These are phyloP conservation scores for Penicillium sp. DNA, from an alignment of 2,329 filamentous ascomycete genomes.

Conservation along the genomic window DNA sequence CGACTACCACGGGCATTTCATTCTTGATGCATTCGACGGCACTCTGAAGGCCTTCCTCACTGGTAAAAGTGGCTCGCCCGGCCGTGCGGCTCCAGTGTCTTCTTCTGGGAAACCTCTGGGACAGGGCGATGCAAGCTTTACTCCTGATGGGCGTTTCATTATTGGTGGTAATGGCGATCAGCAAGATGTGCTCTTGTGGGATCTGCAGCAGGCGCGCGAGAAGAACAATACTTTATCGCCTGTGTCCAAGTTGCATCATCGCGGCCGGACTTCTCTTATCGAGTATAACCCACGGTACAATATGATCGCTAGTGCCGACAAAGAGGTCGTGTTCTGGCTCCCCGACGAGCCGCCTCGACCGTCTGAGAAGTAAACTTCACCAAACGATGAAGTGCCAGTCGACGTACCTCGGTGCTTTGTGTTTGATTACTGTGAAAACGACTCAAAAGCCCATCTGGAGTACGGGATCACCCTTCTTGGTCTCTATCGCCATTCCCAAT, in stretches of 20 bases:
- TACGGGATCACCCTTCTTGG: not conserved
- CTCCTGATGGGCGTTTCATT: slow-evolving; percentile 82
- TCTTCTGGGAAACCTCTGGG: slow-evolving; percentile 49
- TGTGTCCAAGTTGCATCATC: slow-evolving; percentile 35
- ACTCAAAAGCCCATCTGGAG: slow-evolving; percentile 1
- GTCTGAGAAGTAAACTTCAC: slow-evolving; percentile 28
- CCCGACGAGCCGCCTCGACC: slow-evolving; percentile 53
- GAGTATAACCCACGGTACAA: slow-evolving; percentile 90
- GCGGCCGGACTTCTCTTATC: slow-evolving; percentile 64
- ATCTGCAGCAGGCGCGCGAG: slow-evolving; percentile 56
- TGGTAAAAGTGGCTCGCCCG: slow-evolving; percentile 44
- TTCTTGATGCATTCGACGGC: slow-evolving; percentile 90
- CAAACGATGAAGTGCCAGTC: not conserved
- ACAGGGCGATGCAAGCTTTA: slow-evolving; percentile 78
- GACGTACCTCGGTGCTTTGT: not conserved
- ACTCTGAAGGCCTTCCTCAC: slow-evolving; percentile 66
- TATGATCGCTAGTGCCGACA: slow-evolving; percentile 82
- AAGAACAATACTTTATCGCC: slow-evolving; percentile 50
- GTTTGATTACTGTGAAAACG: slow-evolving; percentile 1
- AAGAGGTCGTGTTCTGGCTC: slow-evolving; percentile 73
- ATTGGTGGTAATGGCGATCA: slow-evolving; percentile 67
- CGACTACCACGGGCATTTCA: slow-evolving; percentile 74
- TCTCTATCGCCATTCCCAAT: slow-evolving; percentile 2
- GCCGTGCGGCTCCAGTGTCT: slow-evolving; percentile 47
- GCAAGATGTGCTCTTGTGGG: slow-evolving; percentile 78